Percentiles rank a stretch among this genome's conserved stretches.
Evolutionary conservation across 2,329 filamentous ascomycete species (phyloP).

Genomic region (Aureobasidium namibiae): DNA sequence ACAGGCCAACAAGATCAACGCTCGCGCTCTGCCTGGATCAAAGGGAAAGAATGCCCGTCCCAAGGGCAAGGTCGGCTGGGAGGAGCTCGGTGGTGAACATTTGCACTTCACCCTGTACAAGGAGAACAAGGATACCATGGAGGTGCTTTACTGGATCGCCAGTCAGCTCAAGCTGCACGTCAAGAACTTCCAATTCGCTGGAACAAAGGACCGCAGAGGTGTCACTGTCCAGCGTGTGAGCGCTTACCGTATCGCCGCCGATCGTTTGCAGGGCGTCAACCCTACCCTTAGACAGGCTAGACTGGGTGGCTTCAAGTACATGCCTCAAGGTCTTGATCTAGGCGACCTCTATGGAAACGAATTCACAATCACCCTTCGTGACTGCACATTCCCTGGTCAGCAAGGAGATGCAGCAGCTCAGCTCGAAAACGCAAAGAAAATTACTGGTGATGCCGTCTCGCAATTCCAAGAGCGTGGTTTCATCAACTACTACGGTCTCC

Average conservation of each 20-base stretch:
- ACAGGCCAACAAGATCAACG: conserved; percentile 16
- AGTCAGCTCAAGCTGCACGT: conserved; percentile 60
- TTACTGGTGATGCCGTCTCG: conserved; percentile 53
- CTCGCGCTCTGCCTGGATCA: conserved; percentile 1
- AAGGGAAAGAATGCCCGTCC: conserved; percentile 17
- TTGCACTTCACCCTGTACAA: conserved; percentile 91
- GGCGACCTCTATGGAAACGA: conserved; percentile 85
- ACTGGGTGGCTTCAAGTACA: conserved; percentile 67
- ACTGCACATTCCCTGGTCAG: conserved; percentile 57
- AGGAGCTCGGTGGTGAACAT: conserved; percentile 66
- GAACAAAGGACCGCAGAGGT: conserved; percentile 83
- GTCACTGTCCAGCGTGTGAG: conserved; percentile 79
- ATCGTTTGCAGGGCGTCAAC: conserved; percentile 58
- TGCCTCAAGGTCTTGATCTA: conserved; percentile 62
- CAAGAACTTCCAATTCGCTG: conserved; percentile 71
- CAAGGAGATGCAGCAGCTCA: conserved; percentile 18
- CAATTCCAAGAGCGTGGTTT: conserved; percentile 70
- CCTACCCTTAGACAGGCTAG: conserved; percentile 51
- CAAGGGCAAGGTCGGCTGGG: conserved; percentile 48
- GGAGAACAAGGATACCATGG: conserved; percentile 96
- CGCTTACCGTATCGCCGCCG: conserved; percentile 50
- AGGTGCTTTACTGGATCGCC: conserved; percentile 69
- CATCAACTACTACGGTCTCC: conserved; percentile 97
- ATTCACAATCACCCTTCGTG: conserved; percentile 84
- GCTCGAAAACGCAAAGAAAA: conserved; percentile 39